Evolutionary conservation across 2,329 filamentous ascomycete species (phyloP), one percentile per base, ranked within the genome.

Genomic region (Phialemoniopsis sp.): DNA sequence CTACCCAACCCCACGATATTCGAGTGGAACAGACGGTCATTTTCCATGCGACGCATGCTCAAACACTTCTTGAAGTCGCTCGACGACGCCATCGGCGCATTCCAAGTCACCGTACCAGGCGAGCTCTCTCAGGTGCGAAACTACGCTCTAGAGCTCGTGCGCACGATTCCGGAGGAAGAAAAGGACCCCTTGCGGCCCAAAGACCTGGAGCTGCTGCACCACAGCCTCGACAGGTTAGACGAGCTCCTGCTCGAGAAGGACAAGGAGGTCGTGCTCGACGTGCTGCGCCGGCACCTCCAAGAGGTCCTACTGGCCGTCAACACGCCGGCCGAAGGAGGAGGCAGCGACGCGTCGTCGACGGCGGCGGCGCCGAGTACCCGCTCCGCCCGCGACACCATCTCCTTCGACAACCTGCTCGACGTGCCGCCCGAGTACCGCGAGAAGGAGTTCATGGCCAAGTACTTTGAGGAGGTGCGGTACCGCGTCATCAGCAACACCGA

Each of bases 1-100:
- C 51, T 70, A 2, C 66, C 66, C 1, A 70, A 70, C 39, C 66
- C 66, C 0, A 63, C 57, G 1, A 41, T 48, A 4, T 57, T 57
- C 37, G 38, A 18, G 8, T 62, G 58, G 56, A 46, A 57, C 26
- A 58, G 46, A 15, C 37, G 46, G 32, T 41, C 42, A 13, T 55
- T 55, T 32, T 45, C 39, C 3, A 34, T 50, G 16, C 42, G 46
- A 19, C 38, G 44, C n/a, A 33, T 52, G 15, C 40, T 50, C 12
- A 28, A 39, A 32, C 35, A 41, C 15, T 40, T 38, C 21, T 21
- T 28, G 6, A n/a, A n/a, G 10, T 26, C 21, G 21, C 21, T 26
- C 21, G 10, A 10, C 21, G 21, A 10, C 6, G 21, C 21, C 6
- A 26, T 26, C 6, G 21, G 10, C 6, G n/a, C 35, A 35, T 6